Evolutionary conservation across 2,329 filamentous ascomycete genomes (phyloP), one percentile per base, ranked within the genome.

Genomic region (Cladosporium velox): DNA sequence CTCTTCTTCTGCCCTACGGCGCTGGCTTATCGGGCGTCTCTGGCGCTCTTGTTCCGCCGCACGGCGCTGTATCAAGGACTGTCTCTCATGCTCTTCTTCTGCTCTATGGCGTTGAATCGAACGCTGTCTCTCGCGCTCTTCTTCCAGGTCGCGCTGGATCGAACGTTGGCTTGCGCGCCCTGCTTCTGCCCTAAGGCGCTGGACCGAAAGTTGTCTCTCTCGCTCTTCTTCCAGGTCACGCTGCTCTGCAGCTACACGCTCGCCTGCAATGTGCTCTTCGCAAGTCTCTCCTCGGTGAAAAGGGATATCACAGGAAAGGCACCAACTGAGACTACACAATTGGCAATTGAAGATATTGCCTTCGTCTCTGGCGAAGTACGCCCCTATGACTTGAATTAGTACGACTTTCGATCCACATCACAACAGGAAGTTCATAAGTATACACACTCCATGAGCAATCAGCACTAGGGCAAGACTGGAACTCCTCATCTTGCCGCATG

Each of bases 331-430:
- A 0, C 41, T 34, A 61, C 74, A 75, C 1, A 18, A 21, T 1
- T 28, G 38, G 57, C 74, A 76, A 41, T 32, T 62, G 59, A 75
- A 70, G 54, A 73, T 71, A 11, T 73, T 68, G n/a, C 67, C 69
- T 4, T 66, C 65, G 10, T 73, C 61, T 30, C 64, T 66, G 14
- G 49, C 60, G 60, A 72, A 67, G 55, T 70, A 67, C 5, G 68
- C 68, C 5, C 69, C 70, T 64, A 7, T 1, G 64, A 58, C 2
- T 41, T 24, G 24, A 24, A 24, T 24, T 24, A 24, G 24, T 24
- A 24, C 24, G 24, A 24, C 24, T 24, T 24, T 24, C 24, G 24
- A 24, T 24, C 24, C 24, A 24, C 24, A 24, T 24, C 24, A 24
- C 24, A 24, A 24, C 24, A 24, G 24, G 24, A 24, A 24, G 24